A percentile compares a stretch with the other conserved stretches of the same genome.
These are phyloP conservation scores for Cyberlindnera misumaiensis DNA, from an alignment of 805 yeast genomes.

Conservation along the genomic window DNA sequence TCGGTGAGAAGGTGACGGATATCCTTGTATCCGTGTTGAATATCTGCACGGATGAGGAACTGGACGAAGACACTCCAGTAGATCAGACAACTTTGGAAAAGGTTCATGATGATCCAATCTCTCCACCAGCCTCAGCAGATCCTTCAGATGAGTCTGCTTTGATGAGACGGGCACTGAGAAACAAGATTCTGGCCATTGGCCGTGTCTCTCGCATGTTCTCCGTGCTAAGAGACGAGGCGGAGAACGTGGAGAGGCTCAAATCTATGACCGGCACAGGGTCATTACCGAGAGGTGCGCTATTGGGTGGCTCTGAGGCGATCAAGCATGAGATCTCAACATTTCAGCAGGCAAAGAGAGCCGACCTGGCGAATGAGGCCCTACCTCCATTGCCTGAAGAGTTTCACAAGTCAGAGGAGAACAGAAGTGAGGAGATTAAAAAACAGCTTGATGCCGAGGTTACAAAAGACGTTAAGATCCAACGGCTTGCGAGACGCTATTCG, in stretches of 20 bases:
- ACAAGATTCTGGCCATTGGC: constrained; percentile 94
- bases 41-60: constrained; percentile 92
- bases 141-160: constrained; percentile 19
- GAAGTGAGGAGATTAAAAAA: constrained; percentile 35
- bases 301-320: constrained; percentile 79
- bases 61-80: constrained; percentile 64
- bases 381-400: constrained; percentile 73
- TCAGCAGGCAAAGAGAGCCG: constrained; percentile 78
- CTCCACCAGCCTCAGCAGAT: not conserved
- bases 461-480: constrained; percentile 19
- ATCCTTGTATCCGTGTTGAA: constrained; percentile 85
- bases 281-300: constrained; percentile 78
- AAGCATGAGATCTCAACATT: constrained; percentile 62
- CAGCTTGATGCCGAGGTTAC: constrained; percentile 26
- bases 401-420: constrained; percentile 35
- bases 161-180: constrained; percentile 54
- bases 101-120: not conserved
- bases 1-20: constrained; percentile 92
- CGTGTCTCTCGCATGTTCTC: constrained; percentile 89
- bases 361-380: constrained; percentile 74
- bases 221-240: constrained; percentile 82
- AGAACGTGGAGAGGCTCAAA: constrained; percentile 75
- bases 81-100: constrained; percentile 18
- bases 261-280: constrained; percentile 57
- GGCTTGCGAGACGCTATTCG: constrained; percentile 22